A percentile compares a stretch with the other conserved stretches of the same genome.
phyloP scores from a whole-genome alignment of 108 stramenopile genomes.

The Skeletonema potamos region DNA sequence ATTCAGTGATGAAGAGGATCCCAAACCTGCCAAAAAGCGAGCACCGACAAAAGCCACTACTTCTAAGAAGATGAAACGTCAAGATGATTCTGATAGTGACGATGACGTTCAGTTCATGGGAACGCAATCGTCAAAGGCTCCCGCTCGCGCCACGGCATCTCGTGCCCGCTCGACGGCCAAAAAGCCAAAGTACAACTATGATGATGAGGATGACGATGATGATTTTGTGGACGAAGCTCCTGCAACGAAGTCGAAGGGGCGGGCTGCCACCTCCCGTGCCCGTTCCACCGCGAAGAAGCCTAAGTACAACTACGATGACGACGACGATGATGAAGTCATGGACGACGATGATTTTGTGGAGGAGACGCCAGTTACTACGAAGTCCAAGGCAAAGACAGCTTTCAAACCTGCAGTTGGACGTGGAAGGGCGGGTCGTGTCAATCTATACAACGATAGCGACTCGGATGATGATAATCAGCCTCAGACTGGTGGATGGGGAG shows the following conservation, averaged over 20 bases:
- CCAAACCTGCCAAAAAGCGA: background rate
- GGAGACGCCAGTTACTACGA: conserved; percentile 25
- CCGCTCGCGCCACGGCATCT: conserved; percentile 8
- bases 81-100: conserved; percentile 13
- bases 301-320: conserved; percentile 20
- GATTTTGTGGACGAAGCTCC: conserved; percentile 10
- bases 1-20: background rate
- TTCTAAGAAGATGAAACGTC: conserved; percentile 6
- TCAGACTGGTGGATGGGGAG: background rate
- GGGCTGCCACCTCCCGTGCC: conserved; percentile 9
- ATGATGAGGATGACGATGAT: conserved; percentile 38
- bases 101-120: conserved; percentile 26
- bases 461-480: background rate
- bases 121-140: conserved; percentile 2
- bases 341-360: conserved; percentile 16
- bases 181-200: conserved; percentile 37
- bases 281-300: conserved; percentile 5
- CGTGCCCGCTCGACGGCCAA: conserved; percentile 29
- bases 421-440: background rate
- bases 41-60: background rate
- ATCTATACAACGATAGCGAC: background rate
- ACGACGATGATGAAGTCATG: conserved; percentile 17
- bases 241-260: background rate
- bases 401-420: background rate
- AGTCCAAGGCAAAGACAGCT: background rate